Base-by-base conservation (phyloP, 768 basidiomycete genomes). In the Boletellus sp. region DNA sequence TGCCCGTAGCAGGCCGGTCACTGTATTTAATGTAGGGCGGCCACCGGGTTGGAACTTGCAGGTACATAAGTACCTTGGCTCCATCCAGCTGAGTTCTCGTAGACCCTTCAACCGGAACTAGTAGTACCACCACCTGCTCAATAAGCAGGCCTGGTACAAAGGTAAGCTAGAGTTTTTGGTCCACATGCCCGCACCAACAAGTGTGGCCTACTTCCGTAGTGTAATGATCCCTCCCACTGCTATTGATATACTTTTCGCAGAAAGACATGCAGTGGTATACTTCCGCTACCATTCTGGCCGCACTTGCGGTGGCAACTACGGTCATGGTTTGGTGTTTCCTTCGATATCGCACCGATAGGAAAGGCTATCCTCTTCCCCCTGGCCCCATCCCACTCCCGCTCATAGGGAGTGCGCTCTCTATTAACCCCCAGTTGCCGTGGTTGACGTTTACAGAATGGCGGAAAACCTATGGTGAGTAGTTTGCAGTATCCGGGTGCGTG, bases 401-500 rank as follows among this genome's bases (percentile, higher is more conserved):
- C n/a, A 6, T 54, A 15, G 49, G 53, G 15, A 51, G 40, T 28
- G 26, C 24, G 12, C 33, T 55, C n/a, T 32, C 40, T 10, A 3
- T 51, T 8, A 26, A 55, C 26, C 8, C 34, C 10, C 11, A 7
- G 36, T 19, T 7, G 17, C 45, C 19, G 24, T 50, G 49, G 42
- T 37, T 34, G 42, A 51, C 54, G 6, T 55, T 52, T 16, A 42
- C 42, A 10, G 44, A 37, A 13, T 55, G 54, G 51, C 42, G 36
- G 12, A 31, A 17, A 22, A 45, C 9, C 6, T 46, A 52, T 20
- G 54, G 54, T 52, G 26, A 48, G 45, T 28, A 13, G 12, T 4
- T 7, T n/a, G 6, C 3, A 23, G 7, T 8, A 16, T 17, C 1
- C 10, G 7, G 8, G 10, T 3, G 8, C 9, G 1, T 37, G n/a